These are phyloP conservation scores for Sanghuangporus weigelae DNA, from an alignment of 1,284 basidiomycete species.

Conservation along the genomic window DNA sequence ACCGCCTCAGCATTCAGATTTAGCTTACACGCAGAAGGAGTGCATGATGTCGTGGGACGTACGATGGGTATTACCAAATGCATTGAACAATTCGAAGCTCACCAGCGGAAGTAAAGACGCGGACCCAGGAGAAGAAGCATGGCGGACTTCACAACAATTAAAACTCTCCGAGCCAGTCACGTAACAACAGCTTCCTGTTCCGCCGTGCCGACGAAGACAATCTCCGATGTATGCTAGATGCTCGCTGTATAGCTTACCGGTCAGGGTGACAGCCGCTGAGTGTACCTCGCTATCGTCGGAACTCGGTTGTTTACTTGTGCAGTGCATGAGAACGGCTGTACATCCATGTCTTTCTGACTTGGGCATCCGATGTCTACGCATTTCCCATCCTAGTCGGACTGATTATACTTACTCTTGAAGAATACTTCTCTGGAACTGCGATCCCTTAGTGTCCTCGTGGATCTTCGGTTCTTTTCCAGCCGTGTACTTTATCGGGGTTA, in stretches of 20 bases:
- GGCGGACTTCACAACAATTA: not conserved
- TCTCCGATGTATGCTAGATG: not conserved
- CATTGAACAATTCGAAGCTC: not conserved
- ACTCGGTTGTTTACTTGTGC: not conserved
- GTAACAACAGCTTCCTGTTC: not conserved
- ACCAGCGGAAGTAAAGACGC: not conserved
- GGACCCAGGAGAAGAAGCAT: not conserved
- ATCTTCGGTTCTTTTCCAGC: conserved; percentile 1
- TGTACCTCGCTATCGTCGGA: not conserved
- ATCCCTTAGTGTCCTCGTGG: not conserved
- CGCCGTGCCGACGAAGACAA: not conserved
- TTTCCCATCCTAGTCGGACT: not conserved
- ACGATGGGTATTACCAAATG: not conserved
- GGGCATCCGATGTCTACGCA: not conserved
- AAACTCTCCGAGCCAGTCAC: not conserved
- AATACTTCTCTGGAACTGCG: not conserved
- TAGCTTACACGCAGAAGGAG: not conserved
- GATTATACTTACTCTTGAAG: not conserved
- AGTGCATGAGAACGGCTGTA: not conserved
- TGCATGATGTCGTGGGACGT: not conserved
- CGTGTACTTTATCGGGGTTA: not conserved
- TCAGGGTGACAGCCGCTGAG: not conserved
- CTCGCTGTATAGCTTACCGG: not conserved
- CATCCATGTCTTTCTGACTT: not conserved
- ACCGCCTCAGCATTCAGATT: not conserved